A percentile compares a stretch with the other conserved stretches of the same genome.
Conservation (phyloP, 495 filamentous ascomycete species). For the Trichoderma orchidacearum region DNA sequence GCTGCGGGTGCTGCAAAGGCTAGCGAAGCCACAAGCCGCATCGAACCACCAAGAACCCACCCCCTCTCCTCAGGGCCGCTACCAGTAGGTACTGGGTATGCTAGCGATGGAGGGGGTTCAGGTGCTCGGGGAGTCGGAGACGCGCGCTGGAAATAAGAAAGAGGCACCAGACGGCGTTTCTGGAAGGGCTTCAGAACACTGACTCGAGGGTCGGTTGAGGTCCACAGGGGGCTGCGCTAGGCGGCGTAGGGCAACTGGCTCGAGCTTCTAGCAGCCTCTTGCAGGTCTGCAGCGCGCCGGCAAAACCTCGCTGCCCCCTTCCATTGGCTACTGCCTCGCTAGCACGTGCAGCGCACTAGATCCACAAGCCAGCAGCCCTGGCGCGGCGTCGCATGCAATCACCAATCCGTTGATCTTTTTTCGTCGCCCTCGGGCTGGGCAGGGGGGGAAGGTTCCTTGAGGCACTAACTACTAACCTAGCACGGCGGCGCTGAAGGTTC, state of each 20-base stretch:
- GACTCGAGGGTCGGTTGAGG: not conserved
- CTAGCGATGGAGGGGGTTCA: not conserved
- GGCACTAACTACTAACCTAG: too few species aligned
- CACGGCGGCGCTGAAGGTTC: too few species aligned
- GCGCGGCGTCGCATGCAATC: too few species aligned
- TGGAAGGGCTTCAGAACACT: not conserved
- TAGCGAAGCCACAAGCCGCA: not conserved
- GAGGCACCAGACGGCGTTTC: too few species aligned
- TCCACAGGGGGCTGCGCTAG: not conserved
- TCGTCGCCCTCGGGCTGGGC: too few species aligned
- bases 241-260: not conserved
- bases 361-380: not conserved
- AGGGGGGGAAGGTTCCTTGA: too few species aligned
- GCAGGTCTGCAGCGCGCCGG: not conserved
- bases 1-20: not conserved
- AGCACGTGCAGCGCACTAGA: not conserved
- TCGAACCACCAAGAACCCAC: too few species aligned
- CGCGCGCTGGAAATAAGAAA: too few species aligned
- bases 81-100: not conserved
- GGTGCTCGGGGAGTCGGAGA: not conserved
- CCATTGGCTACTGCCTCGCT: not conserved
- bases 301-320: too few species aligned
- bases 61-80: too few species aligned
- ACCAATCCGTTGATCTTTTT: too few species aligned
- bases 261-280: not conserved